Evolutionary conservation across 1,139 yeast genomes (phyloP), one percentile per base, ranked within the genome.

Genomic region (Pichia sp.): DNA sequence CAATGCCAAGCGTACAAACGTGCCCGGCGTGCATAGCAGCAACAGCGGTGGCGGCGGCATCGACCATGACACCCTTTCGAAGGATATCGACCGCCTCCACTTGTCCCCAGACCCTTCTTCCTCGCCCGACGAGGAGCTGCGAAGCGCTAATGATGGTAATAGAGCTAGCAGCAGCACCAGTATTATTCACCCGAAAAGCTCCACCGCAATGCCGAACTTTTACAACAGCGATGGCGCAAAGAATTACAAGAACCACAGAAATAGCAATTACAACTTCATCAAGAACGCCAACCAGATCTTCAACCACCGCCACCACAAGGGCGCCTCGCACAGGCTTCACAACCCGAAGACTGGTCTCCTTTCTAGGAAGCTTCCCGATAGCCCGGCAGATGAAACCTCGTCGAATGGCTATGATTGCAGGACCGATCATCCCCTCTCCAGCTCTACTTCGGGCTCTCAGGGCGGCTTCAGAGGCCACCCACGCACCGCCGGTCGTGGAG

Each of bases 1-100:
- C 41, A 74, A 75, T 47, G 84, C 87, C 23, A 88, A 88, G 66
- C 76, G 96, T 65, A 87, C 96, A 4, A 88, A 88, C 60, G 70
- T 86, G 39, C 96, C 95, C 1, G 90, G 91, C 1, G 69, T 81
- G 2, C 26, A 28, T 26, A 25, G 30, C 28, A 47, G 28, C 42
- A 25, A 41, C 30, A 34, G 26, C 19, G 18, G 18, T 13, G 18
- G 16, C 36, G 28, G 28, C 28, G 28, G 6, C 28, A 6, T 25
- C 28, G 28, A 25, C 28, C 28, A 25, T 9, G 28, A 25, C 9
- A 9, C 28, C 9, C 28, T 25, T 25, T 25, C 28, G 28, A 25
- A 9, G 28, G 28, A 25, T 9, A 25, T 18, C 9, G 19, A 18
- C 10, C 18, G 18, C 30, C 22, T 3, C 28, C 22, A 41, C 25